Conservation (phyloP, 2,329 filamentous ascomycete species). For the Xylariaceae sp. region DNA sequence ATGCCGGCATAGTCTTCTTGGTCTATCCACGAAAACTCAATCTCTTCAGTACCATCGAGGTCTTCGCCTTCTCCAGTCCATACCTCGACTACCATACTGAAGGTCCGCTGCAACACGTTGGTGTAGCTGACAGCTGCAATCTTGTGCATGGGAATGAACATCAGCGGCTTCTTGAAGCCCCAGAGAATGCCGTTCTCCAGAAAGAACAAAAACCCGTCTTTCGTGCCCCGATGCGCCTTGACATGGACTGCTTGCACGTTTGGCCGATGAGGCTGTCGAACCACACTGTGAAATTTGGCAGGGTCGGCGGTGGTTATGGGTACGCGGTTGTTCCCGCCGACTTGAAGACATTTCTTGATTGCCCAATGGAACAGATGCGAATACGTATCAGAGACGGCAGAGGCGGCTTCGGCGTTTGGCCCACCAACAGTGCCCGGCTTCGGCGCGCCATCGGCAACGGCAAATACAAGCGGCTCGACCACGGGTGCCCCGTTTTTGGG, state of each 20-base stretch:
- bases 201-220: conserved; percentile 63
- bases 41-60: conserved; percentile 46
- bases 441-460: conserved; percentile 50
- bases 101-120: conserved; percentile 59
- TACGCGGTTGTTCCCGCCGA: conserved; percentile 37
- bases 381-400: conserved; percentile 51
- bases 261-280: conserved; percentile 50
- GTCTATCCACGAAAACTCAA: conserved; percentile 63
- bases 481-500: conserved; percentile 33
- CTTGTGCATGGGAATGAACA: conserved; percentile 54
- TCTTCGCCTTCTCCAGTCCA: conserved; percentile 33
- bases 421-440: conserved; percentile 53
- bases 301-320: conserved; percentile 46
- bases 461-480: conserved; percentile 56
- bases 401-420: conserved; percentile 39
- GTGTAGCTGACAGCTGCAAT: conserved; percentile 60
- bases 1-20: conserved; percentile 61
- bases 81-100: conserved; percentile 59
- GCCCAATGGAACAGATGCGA: conserved; percentile 55
- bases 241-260: conserved; percentile 58
- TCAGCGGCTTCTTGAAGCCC: conserved; percentile 62
- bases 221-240: conserved; percentile 58
- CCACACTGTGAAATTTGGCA: conserved; percentile 48
- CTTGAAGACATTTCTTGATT: conserved; percentile 42
- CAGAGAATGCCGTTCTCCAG: conserved; percentile 59